Base-by-base conservation (phyloP, 495 filamentous ascomycete genomes). In the Neurospora sp. region DNA sequence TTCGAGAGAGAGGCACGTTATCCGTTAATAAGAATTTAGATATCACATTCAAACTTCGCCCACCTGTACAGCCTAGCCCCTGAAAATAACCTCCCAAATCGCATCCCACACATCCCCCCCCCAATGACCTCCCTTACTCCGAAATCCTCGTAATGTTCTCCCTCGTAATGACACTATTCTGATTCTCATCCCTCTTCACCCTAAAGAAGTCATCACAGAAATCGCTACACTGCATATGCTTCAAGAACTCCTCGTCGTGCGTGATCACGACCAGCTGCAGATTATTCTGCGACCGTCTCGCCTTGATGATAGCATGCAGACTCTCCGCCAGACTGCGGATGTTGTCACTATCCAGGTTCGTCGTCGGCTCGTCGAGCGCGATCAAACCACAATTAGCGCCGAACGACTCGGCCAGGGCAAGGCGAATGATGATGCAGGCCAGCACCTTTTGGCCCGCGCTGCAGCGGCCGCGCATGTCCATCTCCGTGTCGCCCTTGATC, bases 401-500 rank as follows among this genome's bases (percentile, higher is more conserved):
- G 78, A 99, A 99, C 75, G 94, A 97, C 80, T 99, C 96, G 27
- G 96, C 96, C 59, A 99, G 87, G 20, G 96, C 96, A 40, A 99
- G 87, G 5, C 96, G 94, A 80, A 99, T 98, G 83, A 99, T 96
- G 84, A 99, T 99, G 83, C 91, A 92, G 14, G 96, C 96, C 31
- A 99, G 87, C 37, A 99, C 95, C 78, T 95, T 96, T 81, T 99
- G 96, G 3, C 96, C 96, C 14, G 96, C 96, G 79, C 92, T 95
- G 86, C 96, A 99, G 40, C 96, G 91, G 10, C 96, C 96, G 73
- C 96, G 93, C 96, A 99, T 99, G 83, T 99, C 96, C 95, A 99
- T 98, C 81, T 99, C 96, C 4, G 91, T 90, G 76, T 94, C 93
- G 78, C 94, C 90, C 84, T 99, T 99, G 75, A 97, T 90, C 96